Conservation (phyloP, 495 filamentous ascomycete genomes). For the Xylaria scruposa region DNA sequence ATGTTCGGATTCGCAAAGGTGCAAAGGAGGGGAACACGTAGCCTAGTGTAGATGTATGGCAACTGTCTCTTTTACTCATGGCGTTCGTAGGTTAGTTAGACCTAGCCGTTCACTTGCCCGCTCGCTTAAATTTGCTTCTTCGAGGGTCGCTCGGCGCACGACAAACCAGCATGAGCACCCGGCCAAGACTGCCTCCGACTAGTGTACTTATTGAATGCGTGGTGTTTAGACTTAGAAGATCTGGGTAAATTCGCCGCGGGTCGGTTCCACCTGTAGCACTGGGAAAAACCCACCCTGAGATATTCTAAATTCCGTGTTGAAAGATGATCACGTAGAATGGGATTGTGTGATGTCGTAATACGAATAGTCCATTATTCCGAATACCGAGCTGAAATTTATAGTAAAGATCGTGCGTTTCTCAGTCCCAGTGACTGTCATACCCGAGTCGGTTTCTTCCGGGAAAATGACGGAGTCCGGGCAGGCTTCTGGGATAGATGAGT, state of each 20-base stretch:
- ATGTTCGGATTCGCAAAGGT: not conserved
- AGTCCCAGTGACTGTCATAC: not conserved
- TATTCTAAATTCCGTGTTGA: not conserved
- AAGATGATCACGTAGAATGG: not conserved
- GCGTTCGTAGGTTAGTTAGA: not conserved
- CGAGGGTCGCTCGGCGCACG: slow-evolving; percentile 3
- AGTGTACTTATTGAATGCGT: not conserved
- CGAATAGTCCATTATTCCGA: not conserved
- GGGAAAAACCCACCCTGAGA: not conserved
- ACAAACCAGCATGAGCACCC: not conserved
- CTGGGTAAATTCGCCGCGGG: not conserved
- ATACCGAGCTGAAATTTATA: not conserved
- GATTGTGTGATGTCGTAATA: not conserved
- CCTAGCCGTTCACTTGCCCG: not conserved
- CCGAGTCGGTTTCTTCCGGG: slow-evolving; percentile 4
- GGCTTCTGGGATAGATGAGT: not conserved
- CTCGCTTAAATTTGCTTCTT: slow-evolving; percentile 16
- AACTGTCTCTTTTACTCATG: not conserved
- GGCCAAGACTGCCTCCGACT: not conserved
- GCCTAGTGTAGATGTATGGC: not conserved
- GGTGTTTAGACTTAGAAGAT: not conserved
- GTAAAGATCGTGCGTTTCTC: not conserved
- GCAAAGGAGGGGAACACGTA: not conserved
- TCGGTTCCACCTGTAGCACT: not conserved
- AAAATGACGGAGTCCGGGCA: not conserved